Conservation (phyloP, 441 rosid genomes). For the Gossypium davidsonii region DNA sequence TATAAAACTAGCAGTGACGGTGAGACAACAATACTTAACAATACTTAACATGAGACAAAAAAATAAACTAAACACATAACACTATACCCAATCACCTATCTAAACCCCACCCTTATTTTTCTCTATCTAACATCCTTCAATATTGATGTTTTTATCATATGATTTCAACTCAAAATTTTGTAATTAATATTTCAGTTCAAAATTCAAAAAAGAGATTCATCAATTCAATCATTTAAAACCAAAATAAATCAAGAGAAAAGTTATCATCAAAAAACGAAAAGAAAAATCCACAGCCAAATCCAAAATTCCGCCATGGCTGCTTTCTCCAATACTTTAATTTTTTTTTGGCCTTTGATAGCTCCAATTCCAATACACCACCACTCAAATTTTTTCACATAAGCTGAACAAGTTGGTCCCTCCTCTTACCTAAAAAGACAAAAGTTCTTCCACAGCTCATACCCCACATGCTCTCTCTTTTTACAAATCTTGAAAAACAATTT, state of each 20-base stretch:
- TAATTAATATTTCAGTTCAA: too few relatives aligned
- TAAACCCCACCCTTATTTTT: too few relatives aligned
- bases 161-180: too few relatives aligned
- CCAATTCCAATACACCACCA: neutral
- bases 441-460: slow-evolving; percentile 21
- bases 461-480: slow-evolving; percentile 16
- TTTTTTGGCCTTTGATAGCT: neutral
- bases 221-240: too few relatives aligned
- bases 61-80: too few relatives aligned
- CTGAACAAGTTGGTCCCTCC: neutral
- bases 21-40: too few relatives aligned
- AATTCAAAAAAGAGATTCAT: too few relatives aligned
- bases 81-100: rapidly evolving
- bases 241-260: neutral
- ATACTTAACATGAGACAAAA: too few relatives aligned
- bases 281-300: slow-evolving; percentile 2
- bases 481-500: neutral
- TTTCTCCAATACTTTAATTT: neutral
- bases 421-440: slow-evolving; percentile 24
- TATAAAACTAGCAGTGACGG: rapidly evolving
- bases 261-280: neutral
- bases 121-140: too few relatives aligned
- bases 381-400: neutral
- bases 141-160: too few relatives aligned
- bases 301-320: neutral